Base-by-base conservation (phyloP, 2,329 filamentous ascomycete species). In the Pseudocercospora fijiensis region DNA sequence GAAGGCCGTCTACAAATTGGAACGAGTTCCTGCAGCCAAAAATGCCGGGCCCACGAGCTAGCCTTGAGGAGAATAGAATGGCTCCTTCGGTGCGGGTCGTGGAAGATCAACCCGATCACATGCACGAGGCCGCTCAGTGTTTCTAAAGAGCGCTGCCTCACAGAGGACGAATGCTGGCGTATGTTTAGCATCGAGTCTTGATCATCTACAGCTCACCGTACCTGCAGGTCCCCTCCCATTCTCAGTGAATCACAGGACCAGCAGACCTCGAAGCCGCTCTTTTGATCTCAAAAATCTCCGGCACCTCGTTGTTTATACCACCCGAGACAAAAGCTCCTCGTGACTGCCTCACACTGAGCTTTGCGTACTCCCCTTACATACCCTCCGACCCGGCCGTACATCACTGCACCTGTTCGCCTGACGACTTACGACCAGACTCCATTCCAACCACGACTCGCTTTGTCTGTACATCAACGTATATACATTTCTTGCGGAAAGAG, bases 291-390 rank as follows among this genome's bases (percentile, higher is more conserved):
- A 43, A 60, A 45, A 57, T 47, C 55, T 53, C 28, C 58, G 45
- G 28, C 57, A 30, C 60, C 60, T 60, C 49, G 41, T 41, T 47
- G 55, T 53, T 41, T 47, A 56, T 22, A 55, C 65, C 60, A 63
- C 64, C 66, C 64, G 63, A 68, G 67, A 68, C 64, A 64, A 58
- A 33, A 53, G 16, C 47, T 62, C 51, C 67, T 64, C 62, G 67
- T 68, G 67, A 69, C 59, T 56, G 57, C 16, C 51, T 52, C 41
- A 51, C 30, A 26, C 33, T 52, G 37, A 28, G 37, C 28, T 49
- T 55, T 28, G 43, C 55, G 30, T 49, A 41, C 59, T 61, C 58
- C 60, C 55, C 49, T 60, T 58, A 55, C 61, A 57, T 59, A 45
- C 55, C 10, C 9, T n/a, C 13, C 53, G 43, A 20, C 33, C 33